phyloP scores from a whole-genome alignment of 768 basidiomycete genomes.

The Hygrophoropsis aurantiaca region DNA sequence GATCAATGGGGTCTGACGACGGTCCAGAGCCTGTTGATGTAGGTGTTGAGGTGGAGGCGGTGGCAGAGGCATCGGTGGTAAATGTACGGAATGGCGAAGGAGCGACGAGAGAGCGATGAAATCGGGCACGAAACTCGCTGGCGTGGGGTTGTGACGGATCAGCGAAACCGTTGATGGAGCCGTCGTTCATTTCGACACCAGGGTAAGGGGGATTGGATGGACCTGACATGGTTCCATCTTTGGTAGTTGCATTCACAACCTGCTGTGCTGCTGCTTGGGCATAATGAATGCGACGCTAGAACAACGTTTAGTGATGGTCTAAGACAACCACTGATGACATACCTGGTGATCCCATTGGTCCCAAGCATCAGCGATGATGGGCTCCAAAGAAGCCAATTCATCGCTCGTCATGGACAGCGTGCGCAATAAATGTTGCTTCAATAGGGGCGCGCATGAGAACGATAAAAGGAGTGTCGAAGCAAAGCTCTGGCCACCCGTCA shows the following conservation, averaged over 20 bases:
- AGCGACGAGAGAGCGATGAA: conserved; percentile 58
- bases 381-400: conserved; percentile 75
- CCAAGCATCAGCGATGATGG: conserved; percentile 81
- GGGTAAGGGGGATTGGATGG: conserved; percentile 30
- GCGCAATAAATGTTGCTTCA: conserved; percentile 75
- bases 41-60: conserved; percentile 31
- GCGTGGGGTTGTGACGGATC: conserved; percentile 32
- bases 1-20: conserved; percentile 31
- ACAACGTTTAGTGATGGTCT: background rate
- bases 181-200: conserved; percentile 30
- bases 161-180: conserved; percentile 22
- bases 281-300: conserved; percentile 49
- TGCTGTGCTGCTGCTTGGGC: conserved; percentile 32
- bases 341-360: conserved; percentile 87
- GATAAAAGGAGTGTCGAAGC: conserved; percentile 76
- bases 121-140: conserved; percentile 65
- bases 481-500: conserved; percentile 71
- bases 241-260: conserved; percentile 20
- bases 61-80: conserved; percentile 25
- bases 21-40: conserved; percentile 35
- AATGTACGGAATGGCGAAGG: conserved; percentile 58
- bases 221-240: conserved; percentile 26
- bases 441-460: conserved; percentile 69
- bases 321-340: conserved; percentile 19
- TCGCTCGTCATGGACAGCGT: conserved; percentile 75